phyloP scores from a whole-genome alignment of 106 monocot genomes.

The Gastrodia elata region DNA sequence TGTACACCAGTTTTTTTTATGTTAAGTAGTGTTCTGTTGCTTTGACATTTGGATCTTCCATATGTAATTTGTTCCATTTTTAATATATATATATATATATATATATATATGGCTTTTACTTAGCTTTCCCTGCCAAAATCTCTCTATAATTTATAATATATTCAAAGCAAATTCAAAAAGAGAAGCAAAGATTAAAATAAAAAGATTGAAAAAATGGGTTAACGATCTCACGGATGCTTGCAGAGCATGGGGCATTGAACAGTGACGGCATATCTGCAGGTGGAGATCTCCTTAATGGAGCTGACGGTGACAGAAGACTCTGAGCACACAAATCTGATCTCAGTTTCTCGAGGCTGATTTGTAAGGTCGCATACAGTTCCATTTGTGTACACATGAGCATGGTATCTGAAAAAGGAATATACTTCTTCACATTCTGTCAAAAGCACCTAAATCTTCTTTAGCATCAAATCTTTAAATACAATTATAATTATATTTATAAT shows the following conservation, averaged over 20 bases:
- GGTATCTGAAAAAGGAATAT: constrained; percentile 36
- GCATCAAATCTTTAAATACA: no score
- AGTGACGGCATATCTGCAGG: constrained; percentile 82
- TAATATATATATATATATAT: no score
- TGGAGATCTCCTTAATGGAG: constrained; percentile 84
- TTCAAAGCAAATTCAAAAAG: neutral
- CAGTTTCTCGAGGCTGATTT: constrained; percentile 63
- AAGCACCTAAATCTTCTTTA: no score
- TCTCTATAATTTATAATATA: no score
- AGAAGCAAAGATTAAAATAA: neutral
- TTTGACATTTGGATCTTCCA: no score
- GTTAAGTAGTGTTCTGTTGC: no score
- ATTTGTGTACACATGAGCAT: constrained; percentile 70
- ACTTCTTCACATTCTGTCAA: neutral
- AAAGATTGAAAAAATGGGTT: no score
- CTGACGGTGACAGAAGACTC: constrained; percentile 51
- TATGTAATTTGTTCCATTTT: no score
- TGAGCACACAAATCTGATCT: constrained; percentile 76
- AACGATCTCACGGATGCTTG: constrained; percentile 67
- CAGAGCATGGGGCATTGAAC: constrained; percentile 66
- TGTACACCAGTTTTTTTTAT: no score
- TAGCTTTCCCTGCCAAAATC: no score
- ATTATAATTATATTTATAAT: no score
- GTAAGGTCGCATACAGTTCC: constrained; percentile 89
- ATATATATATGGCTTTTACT: neutral